These are phyloP conservation scores for Lichtheimia ornata DNA, from an alignment of 371 early-diverging fungal species.

Conservation along the genomic window DNA sequence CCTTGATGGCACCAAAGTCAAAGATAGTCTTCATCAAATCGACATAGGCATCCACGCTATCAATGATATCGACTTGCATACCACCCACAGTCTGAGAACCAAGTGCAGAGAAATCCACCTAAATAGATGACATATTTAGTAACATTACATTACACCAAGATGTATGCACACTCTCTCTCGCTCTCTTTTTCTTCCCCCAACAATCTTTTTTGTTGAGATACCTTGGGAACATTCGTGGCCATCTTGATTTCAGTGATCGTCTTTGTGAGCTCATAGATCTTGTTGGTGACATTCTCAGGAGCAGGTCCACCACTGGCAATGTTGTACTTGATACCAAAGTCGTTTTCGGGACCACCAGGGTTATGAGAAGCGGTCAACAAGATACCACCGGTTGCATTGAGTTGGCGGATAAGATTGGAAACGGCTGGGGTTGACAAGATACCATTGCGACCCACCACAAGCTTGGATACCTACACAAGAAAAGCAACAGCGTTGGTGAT, in stretches of 20 bases:
- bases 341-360: slow-evolving; percentile 96
- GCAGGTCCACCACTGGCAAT: slow-evolving; percentile 95
- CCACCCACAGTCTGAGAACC: slow-evolving; percentile 61
- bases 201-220: slow-evolving; percentile 17
- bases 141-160: neutral
- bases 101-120: slow-evolving; percentile 79
- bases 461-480: slow-evolving; percentile 81
- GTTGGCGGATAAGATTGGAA: slow-evolving; percentile 90
- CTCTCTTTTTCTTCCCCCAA: too few relatives aligned
- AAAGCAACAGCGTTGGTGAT: neutral
- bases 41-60: slow-evolving; percentile 90
- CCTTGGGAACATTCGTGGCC: slow-evolving; percentile 68
- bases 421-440: slow-evolving; percentile 98
- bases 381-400: slow-evolving; percentile 90
- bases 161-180: too few relatives aligned
- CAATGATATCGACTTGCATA: slow-evolving; percentile 84
- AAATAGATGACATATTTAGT: neutral
- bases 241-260: slow-evolving; percentile 66
- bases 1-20: slow-evolving; percentile 82
- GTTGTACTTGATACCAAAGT: slow-evolving; percentile 99
- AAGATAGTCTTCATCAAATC: slow-evolving; percentile 87
- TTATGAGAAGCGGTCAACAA: slow-evolving; percentile 97
- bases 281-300: slow-evolving; percentile 90
- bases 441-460: slow-evolving; percentile 91
- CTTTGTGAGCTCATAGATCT: slow-evolving; percentile 82